Evolutionary conservation across 257 asterid species (phyloP).

Genomic region (Plantago ovata): DNA sequence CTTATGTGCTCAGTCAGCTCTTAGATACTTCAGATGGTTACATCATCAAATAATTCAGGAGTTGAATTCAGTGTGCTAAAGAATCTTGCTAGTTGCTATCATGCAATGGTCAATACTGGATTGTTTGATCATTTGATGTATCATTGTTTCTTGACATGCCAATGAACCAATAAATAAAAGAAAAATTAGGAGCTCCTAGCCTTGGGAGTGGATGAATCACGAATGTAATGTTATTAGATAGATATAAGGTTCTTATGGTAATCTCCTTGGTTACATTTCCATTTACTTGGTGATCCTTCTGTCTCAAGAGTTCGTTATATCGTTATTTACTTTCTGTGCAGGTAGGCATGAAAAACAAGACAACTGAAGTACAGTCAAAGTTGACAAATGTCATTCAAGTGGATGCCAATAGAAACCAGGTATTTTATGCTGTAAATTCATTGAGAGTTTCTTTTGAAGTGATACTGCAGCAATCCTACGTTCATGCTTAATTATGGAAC

Average conservation of each 20-base stretch:
- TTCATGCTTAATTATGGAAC: no score
- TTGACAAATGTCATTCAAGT: conserved; percentile 67
- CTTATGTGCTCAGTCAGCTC: conserved; percentile 8
- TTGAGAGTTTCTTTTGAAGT: conserved; percentile 8
- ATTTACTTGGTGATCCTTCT: no score
- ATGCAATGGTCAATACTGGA: background rate
- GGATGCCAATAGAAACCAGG: conserved; percentile 95
- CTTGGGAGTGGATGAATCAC: background rate
- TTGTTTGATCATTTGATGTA: background rate
- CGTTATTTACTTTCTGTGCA: conserved; percentile 31
- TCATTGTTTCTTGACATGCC: conserved; percentile 3
- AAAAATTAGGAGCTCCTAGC: background rate
- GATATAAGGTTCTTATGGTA: background rate
- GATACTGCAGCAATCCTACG: background rate
- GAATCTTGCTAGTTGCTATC: no score
- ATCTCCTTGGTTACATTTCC: no score
- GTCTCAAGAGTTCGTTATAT: background rate
- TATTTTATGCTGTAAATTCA: conserved; percentile 23
- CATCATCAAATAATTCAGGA: background rate
- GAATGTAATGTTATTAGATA: background rate
- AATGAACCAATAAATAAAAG: background rate
- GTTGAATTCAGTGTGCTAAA: no score
- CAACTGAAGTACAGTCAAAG: conserved; percentile 83
- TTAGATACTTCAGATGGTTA: conserved; percentile 7
- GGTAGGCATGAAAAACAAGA: conserved; percentile 93